phyloP scores from a whole-genome alignment of 176 grass and related monocot species.

The Oryza nivara region DNA sequence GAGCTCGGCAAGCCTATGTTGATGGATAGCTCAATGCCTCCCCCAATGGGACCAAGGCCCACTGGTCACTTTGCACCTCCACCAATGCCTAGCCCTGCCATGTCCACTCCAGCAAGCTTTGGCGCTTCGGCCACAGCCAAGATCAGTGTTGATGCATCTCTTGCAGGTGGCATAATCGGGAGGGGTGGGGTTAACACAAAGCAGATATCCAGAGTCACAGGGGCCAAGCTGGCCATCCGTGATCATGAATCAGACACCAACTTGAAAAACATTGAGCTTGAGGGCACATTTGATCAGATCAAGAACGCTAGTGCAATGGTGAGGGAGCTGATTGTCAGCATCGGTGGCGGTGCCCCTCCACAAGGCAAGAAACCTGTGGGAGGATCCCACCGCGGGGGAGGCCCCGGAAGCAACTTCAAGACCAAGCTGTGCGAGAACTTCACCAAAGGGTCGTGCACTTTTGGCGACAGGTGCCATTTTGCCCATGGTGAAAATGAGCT shows the following conservation, averaged over 20 bases:
- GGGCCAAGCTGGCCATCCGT: slow-evolving; percentile 68
- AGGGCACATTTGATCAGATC: slow-evolving; percentile 91
- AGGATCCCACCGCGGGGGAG: slow-evolving; percentile 21
- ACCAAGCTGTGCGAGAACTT: slow-evolving; percentile 88
- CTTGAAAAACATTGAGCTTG: slow-evolving; percentile 88
- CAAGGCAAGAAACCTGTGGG: slow-evolving; percentile 22
- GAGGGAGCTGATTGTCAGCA: slow-evolving; percentile 71
- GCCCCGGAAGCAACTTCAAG: slow-evolving; percentile 65
- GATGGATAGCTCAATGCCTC: slow-evolving; percentile 45
- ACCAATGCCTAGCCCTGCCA: slow-evolving; percentile 30
- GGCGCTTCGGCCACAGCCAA: slow-evolving; percentile 81
- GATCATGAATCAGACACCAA: slow-evolving; percentile 73
- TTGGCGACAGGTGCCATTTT: slow-evolving; percentile 78
- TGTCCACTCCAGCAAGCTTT: slow-evolving; percentile 62
- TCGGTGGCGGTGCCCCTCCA: slow-evolving; percentile 31
- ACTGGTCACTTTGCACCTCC: slow-evolving; percentile 38
- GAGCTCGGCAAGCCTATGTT: slow-evolving; percentile 66
- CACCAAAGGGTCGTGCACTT: slow-evolving; percentile 65
- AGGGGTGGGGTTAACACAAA: slow-evolving; percentile 80
- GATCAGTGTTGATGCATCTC: slow-evolving; percentile 74
- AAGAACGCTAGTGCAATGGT: slow-evolving; percentile 78
- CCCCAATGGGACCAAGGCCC: slow-evolving; percentile 40
- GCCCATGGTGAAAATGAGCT: slow-evolving; percentile 71
- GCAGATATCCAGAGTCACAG: slow-evolving; percentile 71
- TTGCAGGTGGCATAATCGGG: slow-evolving; percentile 75